Conservation (phyloP, 2,329 filamentous ascomycete species). For the Fusarium torulosum region DNA sequence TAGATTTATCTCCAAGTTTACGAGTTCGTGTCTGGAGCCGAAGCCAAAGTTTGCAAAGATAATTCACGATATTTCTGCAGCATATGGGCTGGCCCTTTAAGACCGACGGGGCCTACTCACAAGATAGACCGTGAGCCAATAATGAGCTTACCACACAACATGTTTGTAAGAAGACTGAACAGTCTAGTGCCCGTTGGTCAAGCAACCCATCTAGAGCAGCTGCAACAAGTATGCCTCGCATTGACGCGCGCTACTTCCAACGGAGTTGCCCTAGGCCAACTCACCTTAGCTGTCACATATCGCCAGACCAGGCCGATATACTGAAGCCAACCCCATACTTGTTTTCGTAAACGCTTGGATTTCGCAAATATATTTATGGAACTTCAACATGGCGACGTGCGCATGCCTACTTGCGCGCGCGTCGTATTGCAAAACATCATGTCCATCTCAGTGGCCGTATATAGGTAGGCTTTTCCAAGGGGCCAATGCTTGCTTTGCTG, state of each 20-base stretch:
- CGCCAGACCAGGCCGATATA: slow-evolving; percentile 14
- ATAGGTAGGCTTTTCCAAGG: background rate
- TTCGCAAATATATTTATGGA: background rate
- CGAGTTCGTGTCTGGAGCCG: background rate
- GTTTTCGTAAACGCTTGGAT: slow-evolving; percentile 17
- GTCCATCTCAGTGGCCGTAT: background rate
- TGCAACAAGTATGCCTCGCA: slow-evolving; percentile 37
- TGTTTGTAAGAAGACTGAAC: slow-evolving; percentile 2
- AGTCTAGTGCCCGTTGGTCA: slow-evolving; percentile 4
- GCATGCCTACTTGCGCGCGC: slow-evolving; percentile 25
- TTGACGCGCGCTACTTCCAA: slow-evolving; percentile 41
- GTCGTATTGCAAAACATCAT: slow-evolving; percentile 20
- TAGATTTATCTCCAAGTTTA: background rate
- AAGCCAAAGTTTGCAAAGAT: slow-evolving; percentile 5
- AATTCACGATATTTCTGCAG: background rate
- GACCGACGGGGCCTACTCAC: slow-evolving; percentile 8
- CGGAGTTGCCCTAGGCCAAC: slow-evolving; percentile 4
- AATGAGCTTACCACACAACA: background rate
- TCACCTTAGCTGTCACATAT: slow-evolving; percentile 8
- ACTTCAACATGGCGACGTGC: background rate
- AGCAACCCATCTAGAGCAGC: slow-evolving; percentile 7
- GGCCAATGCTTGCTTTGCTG: slow-evolving; percentile 6
- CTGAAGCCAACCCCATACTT: slow-evolving; percentile 4
- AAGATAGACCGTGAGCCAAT: slow-evolving; percentile 12
- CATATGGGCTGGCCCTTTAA: slow-evolving; percentile 4